Evolutionary conservation across 768 basidiomycete genomes (phyloP), one percentile per base, ranked within the genome.

Genomic region (Tricholomella constricta): DNA sequence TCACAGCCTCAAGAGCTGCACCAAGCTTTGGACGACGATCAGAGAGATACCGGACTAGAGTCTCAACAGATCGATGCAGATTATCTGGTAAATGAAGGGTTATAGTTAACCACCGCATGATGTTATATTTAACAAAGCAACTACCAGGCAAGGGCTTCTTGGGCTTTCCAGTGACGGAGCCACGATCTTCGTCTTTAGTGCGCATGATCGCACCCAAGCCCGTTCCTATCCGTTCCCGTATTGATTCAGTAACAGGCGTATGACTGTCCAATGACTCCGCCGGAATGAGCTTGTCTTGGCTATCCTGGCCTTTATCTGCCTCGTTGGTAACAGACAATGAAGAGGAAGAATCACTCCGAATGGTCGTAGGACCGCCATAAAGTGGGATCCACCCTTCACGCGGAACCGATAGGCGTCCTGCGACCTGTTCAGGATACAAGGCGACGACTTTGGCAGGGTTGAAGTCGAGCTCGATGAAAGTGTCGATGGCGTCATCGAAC

Each of bases 371-470:
- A 2, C 95, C 96, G 4, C 93, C 95, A 65, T 91, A 97, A 3
- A 95, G 71, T 4, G 79, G 74, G 63, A 96, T 86, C 90, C 93
- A 94, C 6, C 76, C 72, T 1, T 86, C 85, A 38, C 72, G 79
- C 10, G 85, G 81, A 0, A 88, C 81, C 5, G 85, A 76, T 7
- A 98, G 70, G 27, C 90, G 78, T 6, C 96, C 96, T 1, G 93
- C 81, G 3, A 98, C 81, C 11, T 77, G 76, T 31, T 89, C 84
- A 0, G 92, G 90, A 68, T 92, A 99, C 6, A 98, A 73, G 1
- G 94, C 88, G 19, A 98, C 79, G 3, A 99, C 91, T 63, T 94
- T 93, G 0, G 95, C 92, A 0, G 97, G 97, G 62, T 95, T 95
- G 59, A 94, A 76, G 58, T 98, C 88, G 36, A 96, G 84, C 36